These are phyloP conservation scores for Auricularia cornea DNA, from an alignment of 768 basidiomycete species.

Conservation along the genomic window DNA sequence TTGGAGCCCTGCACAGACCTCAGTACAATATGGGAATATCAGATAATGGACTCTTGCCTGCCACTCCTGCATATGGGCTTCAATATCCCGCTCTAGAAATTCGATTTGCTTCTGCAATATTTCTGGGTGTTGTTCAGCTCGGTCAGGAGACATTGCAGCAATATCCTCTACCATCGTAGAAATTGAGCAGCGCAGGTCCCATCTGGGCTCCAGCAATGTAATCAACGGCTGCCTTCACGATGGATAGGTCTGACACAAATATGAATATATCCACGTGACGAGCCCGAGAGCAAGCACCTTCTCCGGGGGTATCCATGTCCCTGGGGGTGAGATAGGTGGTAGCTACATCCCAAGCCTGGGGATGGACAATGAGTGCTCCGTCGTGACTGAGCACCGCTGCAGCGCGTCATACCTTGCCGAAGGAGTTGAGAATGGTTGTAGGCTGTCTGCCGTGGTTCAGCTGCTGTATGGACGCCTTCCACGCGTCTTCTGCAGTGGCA, in stretches of 20 bases:
- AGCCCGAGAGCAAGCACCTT: neutral
- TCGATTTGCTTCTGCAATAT: neutral
- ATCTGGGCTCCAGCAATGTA: neutral
- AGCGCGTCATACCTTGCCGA: neutral
- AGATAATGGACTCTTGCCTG: neutral
- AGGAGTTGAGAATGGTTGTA: neutral
- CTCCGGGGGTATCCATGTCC: neutral
- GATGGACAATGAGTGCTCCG: neutral
- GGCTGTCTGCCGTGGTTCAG: neutral
- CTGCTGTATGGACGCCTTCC: neutral
- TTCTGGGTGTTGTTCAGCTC: neutral
- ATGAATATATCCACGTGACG: neutral
- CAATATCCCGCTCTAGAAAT: neutral
- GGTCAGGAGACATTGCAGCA: neutral
- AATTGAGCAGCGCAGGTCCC: neutral
- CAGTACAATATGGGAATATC: neutral
- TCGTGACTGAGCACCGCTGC: neutral
- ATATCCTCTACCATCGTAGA: neutral
- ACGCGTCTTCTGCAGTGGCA: neutral
- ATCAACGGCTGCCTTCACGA: neutral
- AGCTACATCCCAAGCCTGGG: neutral
- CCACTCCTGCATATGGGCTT: neutral
- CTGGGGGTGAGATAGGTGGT: neutral
- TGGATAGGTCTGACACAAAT: neutral
- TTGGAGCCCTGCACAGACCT: neutral